Evolutionary conservation across 1,284 basidiomycete species (phyloP), one percentile per base, ranked within the genome.

Genomic region (Trichosporon inkin): DNA sequence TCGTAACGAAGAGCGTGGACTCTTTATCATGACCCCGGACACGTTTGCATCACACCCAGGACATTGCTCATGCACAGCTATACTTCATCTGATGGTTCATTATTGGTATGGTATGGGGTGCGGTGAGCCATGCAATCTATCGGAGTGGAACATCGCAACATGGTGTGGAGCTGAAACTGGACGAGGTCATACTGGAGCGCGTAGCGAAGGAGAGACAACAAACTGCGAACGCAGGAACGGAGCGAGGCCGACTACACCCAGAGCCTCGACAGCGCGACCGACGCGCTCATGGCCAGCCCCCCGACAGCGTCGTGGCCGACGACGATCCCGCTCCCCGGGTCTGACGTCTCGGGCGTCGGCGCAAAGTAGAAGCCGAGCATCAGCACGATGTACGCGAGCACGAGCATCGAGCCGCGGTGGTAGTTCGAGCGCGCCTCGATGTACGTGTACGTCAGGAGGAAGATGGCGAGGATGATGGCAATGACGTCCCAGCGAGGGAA

Each of bases 401-500:
- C 88, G 51, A 97, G 84, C 62, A 94, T 94, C 67, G 89, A 92
- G 51, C 93, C 93, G 67, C 93, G 85, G 75, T 96, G 92, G 74
- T 98, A 99, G 80, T 99, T 99, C 69, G 89, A 90, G 79, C 91
- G 89, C 17, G 94, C 92, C 79, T 99, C 96, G 71, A 98, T 98
- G 78, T 98, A 99, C 4, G 94, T 97, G 78, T 99, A 99, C 0
- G 96, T 99, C 81, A 99, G 86, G 66, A 99, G 80, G 83, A 99
- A 99, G 78, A 95, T 90, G 2, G 91, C 89, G 32, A 94, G 81
- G 70, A 99, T 90, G 76, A 99, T 91, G 32, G 88, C 89, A 66
- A 99, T 88, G 52, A 96, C 92, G 75, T 99, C 96, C 95, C 96
- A 99, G 69, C 93, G 86, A 1, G 96, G 96, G 84, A 99, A 98